Evolutionary conservation across 495 filamentous ascomycete genomes (phyloP).

Genomic region (Pseudomonodictys pantanalensis): DNA sequence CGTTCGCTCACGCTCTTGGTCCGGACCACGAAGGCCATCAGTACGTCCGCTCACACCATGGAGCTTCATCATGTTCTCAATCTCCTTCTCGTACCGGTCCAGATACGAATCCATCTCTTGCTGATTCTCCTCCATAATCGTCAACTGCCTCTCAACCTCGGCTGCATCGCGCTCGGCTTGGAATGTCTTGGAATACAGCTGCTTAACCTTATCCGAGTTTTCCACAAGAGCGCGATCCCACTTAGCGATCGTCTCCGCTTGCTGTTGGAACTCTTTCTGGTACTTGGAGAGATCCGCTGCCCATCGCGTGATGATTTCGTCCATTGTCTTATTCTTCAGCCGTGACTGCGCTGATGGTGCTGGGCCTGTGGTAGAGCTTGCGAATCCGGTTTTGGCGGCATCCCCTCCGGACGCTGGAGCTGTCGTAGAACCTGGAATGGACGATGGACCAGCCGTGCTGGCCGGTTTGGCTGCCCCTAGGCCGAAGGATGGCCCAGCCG

Average conservation of each 20-base stretch:
- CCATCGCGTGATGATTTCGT: conserved; percentile 98
- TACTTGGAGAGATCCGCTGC: conserved; percentile 91
- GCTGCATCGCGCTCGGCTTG: conserved; percentile 87
- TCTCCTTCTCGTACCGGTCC: conserved; percentile 83
- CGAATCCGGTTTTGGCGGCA: conserved; percentile 44
- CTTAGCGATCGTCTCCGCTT: conserved; percentile 77
- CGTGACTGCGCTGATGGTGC: conserved; percentile 75
- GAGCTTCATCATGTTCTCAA: conserved; percentile 81
- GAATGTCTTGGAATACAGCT: conserved; percentile 79
- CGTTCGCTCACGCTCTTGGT: conserved; percentile 91
- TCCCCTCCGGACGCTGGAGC: conserved; percentile 33
- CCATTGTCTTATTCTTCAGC: conserved; percentile 97
- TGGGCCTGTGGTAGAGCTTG: conserved; percentile 74
- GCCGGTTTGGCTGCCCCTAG: neutral
- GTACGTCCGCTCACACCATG: conserved; percentile 41
- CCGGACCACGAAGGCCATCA: conserved; percentile 75
- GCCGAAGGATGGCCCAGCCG: conserved; percentile 29
- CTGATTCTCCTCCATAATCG: conserved; percentile 85
- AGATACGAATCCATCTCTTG: conserved; percentile 80
- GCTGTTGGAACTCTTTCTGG: conserved; percentile 88
- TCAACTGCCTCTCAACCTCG: conserved; percentile 87
- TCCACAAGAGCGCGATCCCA: conserved; percentile 93
- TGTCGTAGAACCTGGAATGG: conserved; percentile 33
- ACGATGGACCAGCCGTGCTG: neutral
- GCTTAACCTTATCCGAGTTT: conserved; percentile 87